Evolutionary conservation across 108 stramenopile species (phyloP).

Genomic region (Parmales sp.): DNA sequence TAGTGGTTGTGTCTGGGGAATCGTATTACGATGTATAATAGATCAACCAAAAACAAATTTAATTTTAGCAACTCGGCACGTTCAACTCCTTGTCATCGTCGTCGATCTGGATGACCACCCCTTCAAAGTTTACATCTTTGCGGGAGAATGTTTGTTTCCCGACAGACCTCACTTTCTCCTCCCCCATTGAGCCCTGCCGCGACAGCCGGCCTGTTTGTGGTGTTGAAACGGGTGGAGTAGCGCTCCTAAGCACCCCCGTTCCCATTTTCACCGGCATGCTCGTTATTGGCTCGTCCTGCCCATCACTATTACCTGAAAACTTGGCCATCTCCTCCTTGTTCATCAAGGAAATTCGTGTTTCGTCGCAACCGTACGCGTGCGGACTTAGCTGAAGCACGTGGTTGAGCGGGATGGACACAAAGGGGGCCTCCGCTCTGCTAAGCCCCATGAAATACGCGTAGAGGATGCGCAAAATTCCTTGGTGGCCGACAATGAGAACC

Average conservation of each 20-base stretch:
- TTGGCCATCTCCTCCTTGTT: conserved; percentile 72
- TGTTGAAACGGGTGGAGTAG: background rate
- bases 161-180: background rate
- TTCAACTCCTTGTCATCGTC: conserved; percentile 5
- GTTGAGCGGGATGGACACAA: conserved; percentile 92
- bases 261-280: conserved; percentile 43
- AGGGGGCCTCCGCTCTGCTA: conserved; percentile 87
- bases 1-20: too few species aligned
- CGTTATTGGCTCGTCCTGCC: conserved; percentile 80
- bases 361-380: conserved; percentile 87
- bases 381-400: conserved; percentile 92
- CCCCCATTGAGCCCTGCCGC: background rate
- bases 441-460: conserved; percentile 98
- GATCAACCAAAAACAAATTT: background rate
- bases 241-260: background rate
- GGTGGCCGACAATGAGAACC: conserved; percentile 88
- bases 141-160: too few species aligned
- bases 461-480: conserved; percentile 90
- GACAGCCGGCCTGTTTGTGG: background rate
- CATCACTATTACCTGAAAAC: conserved; percentile 46
- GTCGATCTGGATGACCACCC: background rate
- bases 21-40: too few species aligned
- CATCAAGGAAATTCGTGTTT: conserved; percentile 81
- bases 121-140: too few species aligned
- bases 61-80: conserved; percentile 4